phyloP scores from a whole-genome alignment of 306 rosid species.

The Rubus idaeus region DNA sequence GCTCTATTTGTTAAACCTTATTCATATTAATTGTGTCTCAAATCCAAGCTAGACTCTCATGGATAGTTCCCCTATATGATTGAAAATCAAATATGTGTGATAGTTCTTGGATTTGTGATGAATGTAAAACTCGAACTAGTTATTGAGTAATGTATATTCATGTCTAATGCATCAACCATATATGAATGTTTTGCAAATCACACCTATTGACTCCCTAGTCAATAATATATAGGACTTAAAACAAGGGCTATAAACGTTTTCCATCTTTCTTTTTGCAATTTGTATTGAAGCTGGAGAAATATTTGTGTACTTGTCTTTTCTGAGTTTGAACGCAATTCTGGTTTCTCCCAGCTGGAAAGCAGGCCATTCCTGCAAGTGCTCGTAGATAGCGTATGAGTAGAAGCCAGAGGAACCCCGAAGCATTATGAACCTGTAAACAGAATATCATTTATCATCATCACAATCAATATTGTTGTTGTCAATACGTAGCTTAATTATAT shows the following conservation, averaged over 20 bases:
- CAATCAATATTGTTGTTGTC: background rate
- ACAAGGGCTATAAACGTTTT: background rate
- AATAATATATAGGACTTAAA: background rate
- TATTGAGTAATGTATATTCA: background rate
- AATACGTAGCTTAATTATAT: background rate
- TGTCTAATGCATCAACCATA: background rate
- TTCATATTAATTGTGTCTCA: background rate
- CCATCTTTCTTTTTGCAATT: background rate
- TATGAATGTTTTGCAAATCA: background rate
- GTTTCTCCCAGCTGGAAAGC: constrained; percentile 77
- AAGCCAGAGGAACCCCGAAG: constrained; percentile 80
- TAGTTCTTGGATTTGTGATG: background rate
- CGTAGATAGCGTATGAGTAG: constrained; percentile 85
- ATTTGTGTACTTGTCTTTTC: constrained; percentile 75
- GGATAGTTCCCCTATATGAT: too few species aligned
- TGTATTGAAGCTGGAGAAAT: background rate
- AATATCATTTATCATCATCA: background rate
- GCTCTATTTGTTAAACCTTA: background rate
- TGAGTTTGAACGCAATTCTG: constrained; percentile 87
- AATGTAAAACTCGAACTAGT: background rate
- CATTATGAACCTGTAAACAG: constrained; percentile 65
- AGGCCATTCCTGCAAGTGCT: constrained; percentile 80
- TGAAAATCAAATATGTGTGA: background rate
- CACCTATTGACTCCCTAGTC: background rate
- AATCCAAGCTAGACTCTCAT: background rate